Evolutionary conservation across 2,329 filamentous ascomycete species (phyloP).

Genomic region (Aureobasidium namibiae): DNA sequence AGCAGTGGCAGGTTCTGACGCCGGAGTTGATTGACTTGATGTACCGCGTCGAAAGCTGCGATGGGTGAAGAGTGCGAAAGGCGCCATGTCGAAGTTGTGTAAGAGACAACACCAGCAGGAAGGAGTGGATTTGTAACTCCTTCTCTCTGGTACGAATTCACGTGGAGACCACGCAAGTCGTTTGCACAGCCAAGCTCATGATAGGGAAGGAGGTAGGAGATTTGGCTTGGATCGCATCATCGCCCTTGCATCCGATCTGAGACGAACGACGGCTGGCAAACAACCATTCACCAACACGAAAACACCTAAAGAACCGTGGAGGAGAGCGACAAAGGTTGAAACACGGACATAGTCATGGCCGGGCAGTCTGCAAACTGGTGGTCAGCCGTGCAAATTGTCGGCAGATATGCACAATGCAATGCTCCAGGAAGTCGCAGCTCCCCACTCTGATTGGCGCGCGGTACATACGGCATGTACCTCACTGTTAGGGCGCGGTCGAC

Average conservation of each 20-base stretch:
- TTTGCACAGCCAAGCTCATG: constrained; percentile 8
- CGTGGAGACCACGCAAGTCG: constrained; percentile 8
- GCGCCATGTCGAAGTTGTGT: not conserved
- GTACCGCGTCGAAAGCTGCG: constrained; percentile 8
- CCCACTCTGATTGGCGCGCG: not conserved
- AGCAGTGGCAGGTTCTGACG: not conserved
- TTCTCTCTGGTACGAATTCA: not conserved
- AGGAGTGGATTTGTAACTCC: not conserved
- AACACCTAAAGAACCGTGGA: not conserved
- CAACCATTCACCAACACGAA: not conserved
- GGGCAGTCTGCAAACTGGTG: not conserved
- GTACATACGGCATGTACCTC: not conserved
- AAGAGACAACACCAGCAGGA: not conserved
- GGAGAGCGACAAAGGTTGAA: not conserved
- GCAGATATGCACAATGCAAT: not conserved
- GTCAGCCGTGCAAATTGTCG: not conserved
- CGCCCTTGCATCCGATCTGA: constrained; percentile 3
- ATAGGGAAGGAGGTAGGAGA: constrained; percentile 1
- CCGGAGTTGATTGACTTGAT: not conserved
- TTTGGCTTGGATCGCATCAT: not conserved
- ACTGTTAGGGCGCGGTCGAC: not conserved
- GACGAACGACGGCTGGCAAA: not conserved
- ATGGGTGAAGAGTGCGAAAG: constrained; percentile 2
- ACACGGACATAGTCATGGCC: not conserved
- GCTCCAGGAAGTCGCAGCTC: not conserved